Percentiles rank a stretch among this genome's conserved stretches.
These are phyloP conservation scores for Lactifluus subvellereus DNA, from an alignment of 768 basidiomycete species.

Conservation along the genomic window DNA sequence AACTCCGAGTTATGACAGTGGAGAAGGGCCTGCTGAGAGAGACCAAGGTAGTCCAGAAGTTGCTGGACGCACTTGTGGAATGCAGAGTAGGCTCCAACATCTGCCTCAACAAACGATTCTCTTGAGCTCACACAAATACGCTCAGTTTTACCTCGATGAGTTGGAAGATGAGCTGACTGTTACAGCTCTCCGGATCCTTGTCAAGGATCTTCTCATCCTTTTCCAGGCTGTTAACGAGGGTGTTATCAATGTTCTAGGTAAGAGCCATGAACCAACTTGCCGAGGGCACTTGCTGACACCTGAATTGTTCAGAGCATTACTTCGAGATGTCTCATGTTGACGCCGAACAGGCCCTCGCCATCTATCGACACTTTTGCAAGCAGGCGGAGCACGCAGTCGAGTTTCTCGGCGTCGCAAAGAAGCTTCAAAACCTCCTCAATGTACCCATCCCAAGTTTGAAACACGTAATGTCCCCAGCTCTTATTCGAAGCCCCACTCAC, in stretches of 20 bases:
- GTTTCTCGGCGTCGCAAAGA: slow-evolving; percentile 86
- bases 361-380: slow-evolving; percentile 92
- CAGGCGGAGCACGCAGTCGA: slow-evolving; percentile 93
- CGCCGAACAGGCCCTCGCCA: slow-evolving; percentile 71
- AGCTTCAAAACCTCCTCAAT: slow-evolving; percentile 87
- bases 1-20: slow-evolving; percentile 85
- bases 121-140: slow-evolving; percentile 1
- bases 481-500: not conserved
- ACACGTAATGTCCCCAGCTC: slow-evolving; percentile 49
- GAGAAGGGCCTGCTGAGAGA: slow-evolving; percentile 94
- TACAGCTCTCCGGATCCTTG: slow-evolving; percentile 84
- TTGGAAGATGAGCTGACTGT: slow-evolving; percentile 88
- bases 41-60: slow-evolving; percentile 82
- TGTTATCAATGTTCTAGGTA: slow-evolving; percentile 74
- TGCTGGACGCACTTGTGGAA: slow-evolving; percentile 84
- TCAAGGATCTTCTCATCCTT: slow-evolving; percentile 91
- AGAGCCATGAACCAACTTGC: slow-evolving; percentile 34
- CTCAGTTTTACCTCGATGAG: slow-evolving; percentile 89
- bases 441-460: slow-evolving; percentile 92
- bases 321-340: slow-evolving; percentile 98
- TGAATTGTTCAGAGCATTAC: slow-evolving; percentile 65
- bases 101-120: not conserved
- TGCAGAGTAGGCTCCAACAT: slow-evolving; percentile 62
- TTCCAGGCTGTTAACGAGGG: slow-evolving; percentile 98
- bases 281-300: slow-evolving; percentile 22